Evolutionary conservation across 164 flowering plant genomes (phyloP), one percentile per base, ranked within the genome.

Genomic region (Piper longum): DNA sequence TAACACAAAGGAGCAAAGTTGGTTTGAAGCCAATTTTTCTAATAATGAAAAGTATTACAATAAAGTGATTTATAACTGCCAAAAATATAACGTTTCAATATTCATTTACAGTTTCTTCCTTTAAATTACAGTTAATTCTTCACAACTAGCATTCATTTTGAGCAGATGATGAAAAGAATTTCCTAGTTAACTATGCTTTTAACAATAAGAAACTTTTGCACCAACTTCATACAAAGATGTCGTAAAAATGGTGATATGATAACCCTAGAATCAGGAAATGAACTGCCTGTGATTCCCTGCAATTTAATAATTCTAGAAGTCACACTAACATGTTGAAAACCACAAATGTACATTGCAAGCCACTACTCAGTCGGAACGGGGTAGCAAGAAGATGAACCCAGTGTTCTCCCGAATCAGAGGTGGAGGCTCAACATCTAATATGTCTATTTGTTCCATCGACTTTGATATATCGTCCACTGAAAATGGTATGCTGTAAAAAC

Each of bases 381-480:
- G 91, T 73, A 89, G 66, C 78, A 92, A 79, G 80, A 92, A 89
- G 69, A 87, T 87, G 68, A 92, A 92, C 45, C 93, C 96, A 7
- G 93, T 78, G 75, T 92, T 89, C 75, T 92, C 97, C 5, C 84
- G 96, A 68, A 92, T 88, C 54, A 89, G 83, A 7, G 96, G 87
- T 0, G 97, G 98, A 55, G 96, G 96, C 60, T 89, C 97, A 5
- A 89, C 72, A 68, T 92, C 97, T 0, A 84, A 66, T 42, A 90
- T 82, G 73, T 83, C 89, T 52, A 92, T 81, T 75, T 83, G 87
- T 66, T 85, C 91, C 88, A 86, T 88, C 16, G 98, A 89, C 82
- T 92, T 92, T 43, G 98, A 89, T 65, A 92, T 67, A 68, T 92
- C 98, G 74, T 89, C 96, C 41, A 88, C 96, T 39, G 96, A 89